phyloP scores from a whole-genome alignment of 441 rosid species.

The Pelargonium fulgidum region DNA sequence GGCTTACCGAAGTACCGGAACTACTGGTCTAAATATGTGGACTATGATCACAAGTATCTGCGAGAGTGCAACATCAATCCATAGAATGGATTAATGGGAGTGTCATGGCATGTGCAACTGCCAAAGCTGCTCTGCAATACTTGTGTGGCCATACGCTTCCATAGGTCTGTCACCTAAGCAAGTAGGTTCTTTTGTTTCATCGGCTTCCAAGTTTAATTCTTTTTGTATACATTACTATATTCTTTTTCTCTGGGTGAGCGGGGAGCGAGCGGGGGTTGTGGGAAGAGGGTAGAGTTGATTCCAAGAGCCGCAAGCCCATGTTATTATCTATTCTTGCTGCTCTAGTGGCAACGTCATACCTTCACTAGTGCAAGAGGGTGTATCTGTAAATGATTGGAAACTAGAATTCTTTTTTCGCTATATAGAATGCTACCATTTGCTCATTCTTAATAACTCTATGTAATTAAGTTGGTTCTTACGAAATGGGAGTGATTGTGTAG shows the following conservation, averaged over 20 bases:
- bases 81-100: slow-evolving; percentile 20
- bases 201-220: slow-evolving; percentile 28
- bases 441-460: too few relatives aligned
- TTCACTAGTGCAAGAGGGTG: not conserved
- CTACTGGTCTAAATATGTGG: slow-evolving; percentile 68
- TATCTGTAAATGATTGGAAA: slow-evolving; percentile 1
- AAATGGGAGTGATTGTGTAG: too few relatives aligned
- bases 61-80: slow-evolving; percentile 90
- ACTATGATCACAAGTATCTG: slow-evolving; percentile 57
- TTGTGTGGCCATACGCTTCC: slow-evolving; percentile 18
- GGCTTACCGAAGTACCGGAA: slow-evolving; percentile 65
- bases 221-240: slow-evolving; percentile 31
- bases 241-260: slow-evolving; percentile 5
- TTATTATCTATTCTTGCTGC: slow-evolving; percentile 12
- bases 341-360: too few relatives aligned
- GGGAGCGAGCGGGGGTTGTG: not conserved
- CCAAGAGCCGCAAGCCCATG: slow-evolving; percentile 13
- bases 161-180: slow-evolving; percentile 25
- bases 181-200: slow-evolving; percentile 20
- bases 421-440: not conserved
- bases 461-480: too few relatives aligned
- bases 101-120: not conserved
- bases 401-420: not conserved
- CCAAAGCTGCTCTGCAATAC: not conserved
- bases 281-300: slow-evolving; percentile 8